Percentiles rank a stretch among this genome's conserved stretches.
Evolutionary conservation across 306 rosid genomes (phyloP).

Genomic region (Castanea mollissima): DNA sequence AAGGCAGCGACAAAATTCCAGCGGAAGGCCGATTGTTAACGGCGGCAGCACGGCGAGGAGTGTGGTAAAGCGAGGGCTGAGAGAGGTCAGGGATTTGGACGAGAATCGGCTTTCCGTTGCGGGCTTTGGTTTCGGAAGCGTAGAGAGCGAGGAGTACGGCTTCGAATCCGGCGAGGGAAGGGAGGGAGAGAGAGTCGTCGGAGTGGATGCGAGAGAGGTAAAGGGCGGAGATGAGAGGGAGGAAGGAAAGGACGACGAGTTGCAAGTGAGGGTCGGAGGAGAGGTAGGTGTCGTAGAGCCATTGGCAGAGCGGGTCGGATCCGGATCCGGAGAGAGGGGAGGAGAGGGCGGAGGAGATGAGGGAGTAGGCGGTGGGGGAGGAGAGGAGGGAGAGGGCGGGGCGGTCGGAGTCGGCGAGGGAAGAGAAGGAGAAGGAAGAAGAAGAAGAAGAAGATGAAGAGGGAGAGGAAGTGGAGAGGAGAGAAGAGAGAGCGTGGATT

Average conservation of each 20-base stretch:
- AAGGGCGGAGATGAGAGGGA: constrained; percentile 76
- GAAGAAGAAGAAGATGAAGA: constrained; percentile 13
- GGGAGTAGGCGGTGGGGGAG: constrained; percentile 60
- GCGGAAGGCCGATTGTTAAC: constrained; percentile 38
- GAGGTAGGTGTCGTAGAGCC: constrained; percentile 97
- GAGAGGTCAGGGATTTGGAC: constrained; percentile 89
- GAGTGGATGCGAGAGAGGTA: constrained; percentile 82
- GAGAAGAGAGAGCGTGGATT: constrained; percentile 70
- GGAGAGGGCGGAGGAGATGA: constrained; percentile 51
- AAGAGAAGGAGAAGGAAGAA: constrained; percentile 37
- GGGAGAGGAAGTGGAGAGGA: constrained; percentile 34
- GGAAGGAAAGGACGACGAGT: constrained; percentile 80
- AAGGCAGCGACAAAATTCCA: constrained; percentile 67
- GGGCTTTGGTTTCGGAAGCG: constrained; percentile 73
- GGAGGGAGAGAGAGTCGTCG: constrained; percentile 52
- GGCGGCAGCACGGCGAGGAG: constrained; percentile 29
- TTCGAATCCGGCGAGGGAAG: constrained; percentile 86
- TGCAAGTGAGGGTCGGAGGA: constrained; percentile 84
- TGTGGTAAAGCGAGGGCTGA: constrained; percentile 78
- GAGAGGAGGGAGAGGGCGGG: constrained; percentile 94
- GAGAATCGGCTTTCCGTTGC: constrained; percentile 74
- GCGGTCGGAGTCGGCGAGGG: constrained; percentile 95
- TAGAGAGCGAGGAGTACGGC: constrained; percentile 88
- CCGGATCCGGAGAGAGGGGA: constrained; percentile 60
- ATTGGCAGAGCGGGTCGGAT: constrained; percentile 88